Base-by-base conservation (phyloP, 306 rosid species). In the Oxytropis ochrocephala region DNA sequence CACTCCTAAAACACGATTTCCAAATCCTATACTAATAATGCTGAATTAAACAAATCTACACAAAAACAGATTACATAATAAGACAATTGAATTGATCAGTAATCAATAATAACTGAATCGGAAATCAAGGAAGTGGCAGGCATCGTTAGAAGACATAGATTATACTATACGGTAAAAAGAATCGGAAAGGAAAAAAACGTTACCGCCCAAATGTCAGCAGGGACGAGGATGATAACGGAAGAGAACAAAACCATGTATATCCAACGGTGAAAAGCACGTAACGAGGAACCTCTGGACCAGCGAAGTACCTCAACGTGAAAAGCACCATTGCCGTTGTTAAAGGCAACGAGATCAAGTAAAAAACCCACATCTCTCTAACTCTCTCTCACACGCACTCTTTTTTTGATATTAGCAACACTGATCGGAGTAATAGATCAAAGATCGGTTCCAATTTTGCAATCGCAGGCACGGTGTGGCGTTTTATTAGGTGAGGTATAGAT, bases 151-250 rank as follows among this genome's bases (percentile, higher is more conserved):
- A 36, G 41, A 11, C 9, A 36, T 0, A 6, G 29, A 59, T 9
- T 13, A 5, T 0, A 41, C 2, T 13, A 5, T 0, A 41, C 3
- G n/a, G 14, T 42, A 11, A 1, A n/a, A 41, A 5, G 17, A 51
- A 24, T 19, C 24, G 56, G 44, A 41, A 5, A 2, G 39, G 58
- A 16, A 10, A 51, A 8, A 17, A 55, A 21, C 18, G n/a, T 43
- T 80, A 94, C 98, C 88, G 83, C 85, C 98, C 98, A 94, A 73
- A 94, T 90, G 56, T 94, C 98, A 41, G 97, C 97, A 11, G 98
- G 97, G 72, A 94, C 97, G 72, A 94, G 95, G 67, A 88, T 85
- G 80, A 94, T 90, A 69, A 90, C 77, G 79, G 98, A 88, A 90
- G 84, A 5, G 98, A 94, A 58, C 92, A 90, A 70, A 94, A 94